Evolutionary conservation across 805 yeast genomes (phyloP), one percentile per base, ranked within the genome.

Genomic region (Kazachstania viticola): DNA sequence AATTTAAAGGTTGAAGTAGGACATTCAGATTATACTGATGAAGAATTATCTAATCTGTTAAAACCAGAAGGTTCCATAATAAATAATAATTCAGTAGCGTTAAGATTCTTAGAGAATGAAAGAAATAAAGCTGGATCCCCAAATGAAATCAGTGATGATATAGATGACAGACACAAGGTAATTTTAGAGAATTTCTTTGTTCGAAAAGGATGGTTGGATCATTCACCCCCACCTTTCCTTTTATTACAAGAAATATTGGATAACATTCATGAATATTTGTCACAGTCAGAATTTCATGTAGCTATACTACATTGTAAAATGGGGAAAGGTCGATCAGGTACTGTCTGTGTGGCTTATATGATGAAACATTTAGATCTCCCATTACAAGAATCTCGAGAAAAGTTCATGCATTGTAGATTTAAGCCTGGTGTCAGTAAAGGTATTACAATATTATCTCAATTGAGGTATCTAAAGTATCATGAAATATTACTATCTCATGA

Each of bases 321-420:
- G 41, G 97, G 97, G 0, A 85, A 84, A 54, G 97, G 97, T 1
- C 61, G 97, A 17, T 77, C 94, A 0, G 96, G 97, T 0, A 67
- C 85, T 2, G 56, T 83, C 1, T 69, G 71, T 5, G 72, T 81
- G 37, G 82, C 85, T 0, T 79, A 73, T 46, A 52, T 87, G 39
- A 76, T 85, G 71, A 64, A 62, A 31, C 49, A 55, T 31, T 50
- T 52, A 21, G 56, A 56, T 2, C 33, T 62, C 33, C 38, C 63
- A 0, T 58, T 66, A 11, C 53, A 58, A 2, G 64, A 60, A 14
- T 81, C 85, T 2, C 61, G 69, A 26, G 53, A 51, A 0, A 35
- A 62, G 6, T 85, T 79, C 49, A 71, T 79, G 3, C 35, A 45
- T 6, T 60, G 65, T 31, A 61, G 96, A 35, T 73, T 80, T 74